Evolutionary conservation across 2,329 filamentous ascomycete species (phyloP), one percentile per base, ranked within the genome.

Genomic region (Colletotrichum salicis): DNA sequence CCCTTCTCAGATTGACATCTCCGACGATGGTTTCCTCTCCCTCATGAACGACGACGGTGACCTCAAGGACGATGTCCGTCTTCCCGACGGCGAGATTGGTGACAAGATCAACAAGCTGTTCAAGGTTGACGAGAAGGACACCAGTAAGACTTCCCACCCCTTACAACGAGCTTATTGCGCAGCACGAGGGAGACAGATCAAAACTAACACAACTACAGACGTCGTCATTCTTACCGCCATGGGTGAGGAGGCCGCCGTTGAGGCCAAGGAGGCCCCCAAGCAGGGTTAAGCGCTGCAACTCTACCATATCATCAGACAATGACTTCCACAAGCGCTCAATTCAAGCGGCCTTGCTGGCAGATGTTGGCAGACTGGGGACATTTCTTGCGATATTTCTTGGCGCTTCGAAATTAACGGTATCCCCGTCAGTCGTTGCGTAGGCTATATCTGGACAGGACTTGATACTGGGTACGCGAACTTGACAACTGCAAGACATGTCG

Each of bases 211-310:
- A 71, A 67, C 55, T 56, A 12, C 75, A 97, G 95, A 95, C 86
- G 92, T 98, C 80, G 93, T 96, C 79, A 91, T 99, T 83, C 93
- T 97, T 82, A 94, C 94, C 80, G 91, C 96, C 83, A 99, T 99
- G 96, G 94, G 94, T 82, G 96, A 99, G 88, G 94, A 98, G 90
- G 86, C 89, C 79, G 93, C 92, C 81, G 92, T 98, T 83, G 95
- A 98, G 83, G 93, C 92, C 86, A 98, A 98, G 92, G 95, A 98
- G 87, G 94, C 94, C 84, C 91, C 93, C 84, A 79, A 79, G 74
- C 79, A 82, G 76, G 37, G 35, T 45, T 74, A 73, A 70, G 62
- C 45, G 65, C 68, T 62, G 69, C 68, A 73, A 52, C 27, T 56
- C 71, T 72, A 77, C 76, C 15, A 57, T 37, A 61, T 67, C 48